These are phyloP conservation scores for Ottelia alismoides DNA, from an alignment of 106 monocot genomes.

Conservation along the genomic window DNA sequence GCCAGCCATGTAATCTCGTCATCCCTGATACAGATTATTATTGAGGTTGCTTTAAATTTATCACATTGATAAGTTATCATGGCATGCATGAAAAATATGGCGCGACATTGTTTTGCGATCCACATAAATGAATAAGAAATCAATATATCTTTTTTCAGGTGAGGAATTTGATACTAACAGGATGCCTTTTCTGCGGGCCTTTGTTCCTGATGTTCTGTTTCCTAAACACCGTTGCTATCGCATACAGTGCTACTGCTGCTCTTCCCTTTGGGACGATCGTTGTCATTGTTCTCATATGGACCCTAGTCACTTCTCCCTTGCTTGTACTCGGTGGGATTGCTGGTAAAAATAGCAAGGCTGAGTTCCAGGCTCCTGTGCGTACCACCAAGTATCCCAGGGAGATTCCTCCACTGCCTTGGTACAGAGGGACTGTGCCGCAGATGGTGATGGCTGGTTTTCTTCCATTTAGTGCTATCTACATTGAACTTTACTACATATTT, in stretches of 20 bases:
- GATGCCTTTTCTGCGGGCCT: slow-evolving; percentile 56
- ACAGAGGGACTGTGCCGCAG: slow-evolving; percentile 34
- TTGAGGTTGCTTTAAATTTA: background rate
- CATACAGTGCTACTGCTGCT: slow-evolving; percentile 49
- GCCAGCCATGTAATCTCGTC: background rate
- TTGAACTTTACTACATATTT: slow-evolving; percentile 62
- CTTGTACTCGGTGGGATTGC: slow-evolving; percentile 64
- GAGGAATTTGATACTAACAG: slow-evolving; percentile 47
- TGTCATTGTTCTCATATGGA: slow-evolving; percentile 55
- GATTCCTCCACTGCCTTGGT: slow-evolving; percentile 55
- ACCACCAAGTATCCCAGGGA: slow-evolving; percentile 59
- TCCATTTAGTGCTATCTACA: slow-evolving; percentile 55
- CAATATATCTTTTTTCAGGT: slow-evolving; percentile 22
- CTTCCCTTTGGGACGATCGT: slow-evolving; percentile 54
- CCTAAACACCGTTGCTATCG: slow-evolving; percentile 57
- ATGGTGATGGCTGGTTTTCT: slow-evolving; percentile 62
- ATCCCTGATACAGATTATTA: background rate
- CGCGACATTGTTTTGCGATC: background rate
- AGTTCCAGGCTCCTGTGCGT: slow-evolving; percentile 59
- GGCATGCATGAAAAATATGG: background rate
- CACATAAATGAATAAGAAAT: background rate
- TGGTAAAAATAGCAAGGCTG: slow-evolving; percentile 45
- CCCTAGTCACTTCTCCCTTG: slow-evolving; percentile 37
- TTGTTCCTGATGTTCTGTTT: slow-evolving; percentile 59
- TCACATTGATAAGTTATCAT: background rate